phyloP scores from a whole-genome alignment of 169 alveolate species.

The Eimeria brunetti region DNA sequence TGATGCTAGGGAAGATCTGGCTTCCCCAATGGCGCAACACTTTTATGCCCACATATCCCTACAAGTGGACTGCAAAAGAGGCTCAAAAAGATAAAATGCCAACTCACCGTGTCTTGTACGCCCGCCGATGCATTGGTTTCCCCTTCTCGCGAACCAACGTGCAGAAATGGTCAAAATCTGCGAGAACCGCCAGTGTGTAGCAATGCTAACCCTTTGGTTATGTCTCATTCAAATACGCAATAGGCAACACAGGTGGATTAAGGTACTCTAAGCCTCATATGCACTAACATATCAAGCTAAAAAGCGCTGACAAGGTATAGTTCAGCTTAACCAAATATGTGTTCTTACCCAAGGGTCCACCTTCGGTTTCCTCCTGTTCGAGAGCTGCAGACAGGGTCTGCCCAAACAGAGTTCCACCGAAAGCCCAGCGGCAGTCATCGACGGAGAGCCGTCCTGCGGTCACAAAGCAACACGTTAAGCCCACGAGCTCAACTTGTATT shows the following conservation, averaged over 20 bases:
- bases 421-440: slow-evolving; percentile 68
- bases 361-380: slow-evolving; percentile 42
- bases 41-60: too few species aligned
- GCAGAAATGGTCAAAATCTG: slow-evolving; percentile 33
- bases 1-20: background rate
- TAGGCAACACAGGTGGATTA: background rate
- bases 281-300: background rate
- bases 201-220: background rate
- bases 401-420: slow-evolving; percentile 44
- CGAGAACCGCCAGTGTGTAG: background rate
- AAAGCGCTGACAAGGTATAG: background rate
- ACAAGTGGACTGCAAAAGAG: background rate
- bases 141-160: slow-evolving; percentile 15
- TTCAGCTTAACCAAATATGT: background rate
- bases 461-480: background rate
- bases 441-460: slow-evolving; percentile 58
- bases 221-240: background rate
- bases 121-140: slow-evolving; percentile 8
- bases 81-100: background rate
- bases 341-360: slow-evolving; percentile 40
- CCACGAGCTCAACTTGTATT: background rate
- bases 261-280: background rate
- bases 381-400: slow-evolving; percentile 48
- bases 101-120: slow-evolving; percentile 11
- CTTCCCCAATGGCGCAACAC: background rate